These are phyloP conservation scores for Rhizopogon vinicolor DNA, from an alignment of 768 basidiomycete genomes.

Conservation along the genomic window DNA sequence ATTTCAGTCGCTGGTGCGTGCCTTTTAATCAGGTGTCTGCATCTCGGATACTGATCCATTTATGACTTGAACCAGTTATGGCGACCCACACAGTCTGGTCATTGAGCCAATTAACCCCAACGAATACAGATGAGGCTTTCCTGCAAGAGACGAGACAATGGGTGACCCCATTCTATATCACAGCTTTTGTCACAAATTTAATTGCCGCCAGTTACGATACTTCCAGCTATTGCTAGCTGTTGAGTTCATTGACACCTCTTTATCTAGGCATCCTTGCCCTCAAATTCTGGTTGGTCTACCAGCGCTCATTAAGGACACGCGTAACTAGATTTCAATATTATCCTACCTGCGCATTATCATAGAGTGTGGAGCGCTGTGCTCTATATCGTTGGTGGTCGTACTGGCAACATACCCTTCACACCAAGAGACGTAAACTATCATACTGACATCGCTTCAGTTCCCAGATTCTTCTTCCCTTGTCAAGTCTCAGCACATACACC, in stretches of 20 bases:
- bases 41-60: background rate
- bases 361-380: constrained; percentile 1
- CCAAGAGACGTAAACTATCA: no score
- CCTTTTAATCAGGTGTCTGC: background rate
- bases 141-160: constrained; percentile 5
- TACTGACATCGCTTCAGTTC: no score
- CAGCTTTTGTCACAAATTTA: constrained; percentile 7
- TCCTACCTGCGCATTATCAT: background rate
- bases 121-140: background rate
- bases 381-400: background rate
- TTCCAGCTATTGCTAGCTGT: background rate
- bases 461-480: no score
- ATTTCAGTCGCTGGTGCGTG: background rate
- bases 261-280: background rate
- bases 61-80: background rate
- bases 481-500: no score
- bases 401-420: background rate
- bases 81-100: constrained; percentile 1
- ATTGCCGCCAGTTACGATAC: constrained; percentile 3
- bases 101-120: background rate
- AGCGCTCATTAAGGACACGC: background rate
- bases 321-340: background rate
- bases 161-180: constrained; percentile 7
- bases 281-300: background rate
- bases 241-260: no score